phyloP scores from a whole-genome alignment of 2,329 filamentous ascomycete species.

The Passalora sequoiae region DNA sequence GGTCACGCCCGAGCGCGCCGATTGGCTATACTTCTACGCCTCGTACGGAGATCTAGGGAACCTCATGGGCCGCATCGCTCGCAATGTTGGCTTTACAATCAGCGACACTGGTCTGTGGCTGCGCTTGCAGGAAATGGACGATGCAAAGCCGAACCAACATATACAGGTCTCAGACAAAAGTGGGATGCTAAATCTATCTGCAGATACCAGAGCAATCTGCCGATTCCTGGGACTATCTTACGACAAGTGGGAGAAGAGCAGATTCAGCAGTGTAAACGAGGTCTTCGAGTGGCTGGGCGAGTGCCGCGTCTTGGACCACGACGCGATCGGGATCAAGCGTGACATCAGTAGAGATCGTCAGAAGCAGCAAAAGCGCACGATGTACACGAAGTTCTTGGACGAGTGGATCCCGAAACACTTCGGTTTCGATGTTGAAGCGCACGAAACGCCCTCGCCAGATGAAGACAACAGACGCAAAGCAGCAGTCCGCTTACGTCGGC shows the following conservation, averaged over 20 bases:
- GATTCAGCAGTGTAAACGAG: slow-evolving; percentile 52
- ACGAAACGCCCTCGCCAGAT: neutral
- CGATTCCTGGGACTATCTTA: slow-evolving; percentile 58
- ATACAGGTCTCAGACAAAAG: slow-evolving; percentile 34
- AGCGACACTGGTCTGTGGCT: slow-evolving; percentile 61
- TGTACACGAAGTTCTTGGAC: slow-evolving; percentile 58
- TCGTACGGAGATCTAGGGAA: slow-evolving; percentile 69
- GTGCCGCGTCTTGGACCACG: slow-evolving; percentile 55
- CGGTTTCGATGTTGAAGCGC: slow-evolving; percentile 22
- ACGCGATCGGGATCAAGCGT: slow-evolving; percentile 30
- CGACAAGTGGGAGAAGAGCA: slow-evolving; percentile 47
- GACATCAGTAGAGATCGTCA: slow-evolving; percentile 52
- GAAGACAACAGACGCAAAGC: slow-evolving; percentile 1
- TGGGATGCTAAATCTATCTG: slow-evolving; percentile 57
- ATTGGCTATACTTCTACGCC: slow-evolving; percentile 64
- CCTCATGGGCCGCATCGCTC: slow-evolving; percentile 59
- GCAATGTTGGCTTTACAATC: slow-evolving; percentile 60
- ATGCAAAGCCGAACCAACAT: slow-evolving; percentile 39
- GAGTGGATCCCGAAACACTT: slow-evolving; percentile 57
- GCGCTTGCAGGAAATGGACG: slow-evolving; percentile 64
- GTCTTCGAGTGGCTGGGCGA: slow-evolving; percentile 59
- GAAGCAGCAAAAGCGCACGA: slow-evolving; percentile 50
- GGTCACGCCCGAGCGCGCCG: slow-evolving; percentile 42
- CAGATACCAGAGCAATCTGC: slow-evolving; percentile 53
- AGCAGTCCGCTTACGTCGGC: slow-evolving; percentile 31